Conservation (phyloP, 2,329 filamentous ascomycete genomes). For the Orbilia quercus region DNA sequence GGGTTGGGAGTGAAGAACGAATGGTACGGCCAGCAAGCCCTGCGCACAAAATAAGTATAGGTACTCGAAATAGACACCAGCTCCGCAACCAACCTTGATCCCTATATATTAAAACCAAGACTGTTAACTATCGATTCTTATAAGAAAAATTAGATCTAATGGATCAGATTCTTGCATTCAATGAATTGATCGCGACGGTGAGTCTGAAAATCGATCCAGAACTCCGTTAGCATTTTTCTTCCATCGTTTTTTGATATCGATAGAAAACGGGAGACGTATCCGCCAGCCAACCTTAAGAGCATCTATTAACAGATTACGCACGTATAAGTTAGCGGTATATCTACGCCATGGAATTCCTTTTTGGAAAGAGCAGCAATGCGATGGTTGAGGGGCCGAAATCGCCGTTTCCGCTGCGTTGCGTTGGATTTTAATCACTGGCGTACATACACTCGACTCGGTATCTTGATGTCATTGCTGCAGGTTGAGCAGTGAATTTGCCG, state of each 20-base stretch:
- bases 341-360: background rate
- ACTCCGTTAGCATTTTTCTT: too few relatives aligned
- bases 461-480: constrained; percentile 48
- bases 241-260: too few relatives aligned
- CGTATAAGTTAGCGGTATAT: background rate
- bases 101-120: constrained; percentile 9
- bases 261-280: background rate
- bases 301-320: constrained; percentile 14
- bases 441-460: constrained; percentile 54
- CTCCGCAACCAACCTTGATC: constrained; percentile 36
- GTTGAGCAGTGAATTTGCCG: background rate
- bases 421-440: background rate
- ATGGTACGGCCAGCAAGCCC: constrained; percentile 89
- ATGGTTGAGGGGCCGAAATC: background rate
- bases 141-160: too few relatives aligned
- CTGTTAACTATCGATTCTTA: too few relatives aligned
- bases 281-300: constrained; percentile 44
- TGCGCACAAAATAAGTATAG: constrained; percentile 62
- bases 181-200: constrained; percentile 55
- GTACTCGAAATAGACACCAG: background rate
- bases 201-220: constrained; percentile 15
- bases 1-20: constrained; percentile 94
- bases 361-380: background rate
- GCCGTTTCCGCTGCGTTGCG: background rate
- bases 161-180: constrained; percentile 30